phyloP scores from a whole-genome alignment of 2,329 filamentous ascomycete genomes.

The Penicillium concentricum region DNA sequence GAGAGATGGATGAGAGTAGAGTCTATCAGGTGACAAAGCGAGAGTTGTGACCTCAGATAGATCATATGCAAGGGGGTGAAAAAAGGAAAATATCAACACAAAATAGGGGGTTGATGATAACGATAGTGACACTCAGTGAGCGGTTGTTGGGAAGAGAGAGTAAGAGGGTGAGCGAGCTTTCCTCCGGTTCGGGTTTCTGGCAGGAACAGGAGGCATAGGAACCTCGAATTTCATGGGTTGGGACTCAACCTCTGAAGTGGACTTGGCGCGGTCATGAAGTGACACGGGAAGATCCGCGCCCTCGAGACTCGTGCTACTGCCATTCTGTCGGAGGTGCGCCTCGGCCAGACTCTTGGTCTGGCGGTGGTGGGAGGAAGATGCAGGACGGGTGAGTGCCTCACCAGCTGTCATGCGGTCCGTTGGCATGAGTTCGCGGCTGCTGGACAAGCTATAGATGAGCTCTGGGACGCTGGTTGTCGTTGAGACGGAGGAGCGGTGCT shows the following conservation, averaged over 20 bases:
- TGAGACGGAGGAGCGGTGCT: slow-evolving; percentile 49
- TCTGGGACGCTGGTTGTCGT: slow-evolving; percentile 48
- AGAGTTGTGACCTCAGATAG: background rate
- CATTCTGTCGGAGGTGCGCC: slow-evolving; percentile 28
- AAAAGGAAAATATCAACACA: slow-evolving; percentile 7
- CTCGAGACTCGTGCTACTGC: slow-evolving; percentile 28
- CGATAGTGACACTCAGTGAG: slow-evolving; percentile 5
- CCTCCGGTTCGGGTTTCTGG: slow-evolving; percentile 30
- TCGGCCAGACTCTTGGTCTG: slow-evolving; percentile 41
- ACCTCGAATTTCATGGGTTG: slow-evolving; percentile 21
- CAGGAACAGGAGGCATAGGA: slow-evolving; percentile 24
- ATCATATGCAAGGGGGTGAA: slow-evolving; percentile 14
- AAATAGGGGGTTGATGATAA: slow-evolving; percentile 4
- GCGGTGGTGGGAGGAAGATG: slow-evolving; percentile 33
- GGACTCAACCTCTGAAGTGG: slow-evolving; percentile 35
- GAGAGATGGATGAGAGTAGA: slow-evolving; percentile 1
- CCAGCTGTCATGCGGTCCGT: slow-evolving; percentile 24
- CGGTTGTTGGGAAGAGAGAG: slow-evolving; percentile 42
- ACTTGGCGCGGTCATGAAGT: slow-evolving; percentile 39
- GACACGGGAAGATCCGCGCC: slow-evolving; percentile 23
- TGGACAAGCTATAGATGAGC: slow-evolving; percentile 42
- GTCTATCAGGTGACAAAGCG: slow-evolving; percentile 3
- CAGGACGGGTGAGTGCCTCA: slow-evolving; percentile 22
- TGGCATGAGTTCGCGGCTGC: slow-evolving; percentile 39
- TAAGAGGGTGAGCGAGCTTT: slow-evolving; percentile 44